phyloP scores from a whole-genome alignment of 2,329 filamentous ascomycete genomes.

The Incumbomyces delicatus region DNA sequence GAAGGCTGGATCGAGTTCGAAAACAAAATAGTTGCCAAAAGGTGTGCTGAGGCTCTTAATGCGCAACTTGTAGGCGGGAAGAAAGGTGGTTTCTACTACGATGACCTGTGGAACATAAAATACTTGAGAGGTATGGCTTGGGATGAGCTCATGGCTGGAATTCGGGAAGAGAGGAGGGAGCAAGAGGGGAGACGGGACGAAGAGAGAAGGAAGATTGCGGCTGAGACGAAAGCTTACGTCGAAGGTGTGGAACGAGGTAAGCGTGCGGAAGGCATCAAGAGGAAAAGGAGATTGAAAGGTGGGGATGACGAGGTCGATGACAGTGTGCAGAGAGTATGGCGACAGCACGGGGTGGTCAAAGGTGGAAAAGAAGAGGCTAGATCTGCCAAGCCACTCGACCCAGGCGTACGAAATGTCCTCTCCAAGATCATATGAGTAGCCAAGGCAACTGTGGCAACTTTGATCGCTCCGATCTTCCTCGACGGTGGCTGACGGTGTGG shows the following conservation, averaged over 20 bases:
- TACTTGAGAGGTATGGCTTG: conserved; percentile 35
- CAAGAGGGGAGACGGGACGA: conserved; percentile 32
- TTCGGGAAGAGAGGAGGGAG: conserved; percentile 33
- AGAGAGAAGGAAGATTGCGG: conserved; percentile 32
- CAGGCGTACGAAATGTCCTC: conserved; percentile 35
- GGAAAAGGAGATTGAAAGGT: conserved; percentile 34
- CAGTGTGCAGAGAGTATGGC: conserved; percentile 27
- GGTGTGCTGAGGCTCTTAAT: conserved; percentile 37
- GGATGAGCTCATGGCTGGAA: conserved; percentile 37
- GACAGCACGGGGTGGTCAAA: conserved; percentile 32
- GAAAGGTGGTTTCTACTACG: conserved; percentile 37
- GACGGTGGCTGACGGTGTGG: too few relatives aligned
- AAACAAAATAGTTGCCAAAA: conserved; percentile 36
- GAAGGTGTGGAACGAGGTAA: conserved; percentile 29
- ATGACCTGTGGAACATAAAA: conserved; percentile 39
- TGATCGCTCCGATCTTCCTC: not conserved
- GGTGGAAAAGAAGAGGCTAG: conserved; percentile 10
- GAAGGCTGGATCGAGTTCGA: conserved; percentile 40
- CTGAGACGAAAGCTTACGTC: conserved; percentile 36
- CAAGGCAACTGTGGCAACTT: not conserved
- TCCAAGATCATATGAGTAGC: conserved; percentile 35
- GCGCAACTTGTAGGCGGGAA: conserved; percentile 33
- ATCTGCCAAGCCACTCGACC: conserved; percentile 21
- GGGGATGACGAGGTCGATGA: conserved; percentile 14
- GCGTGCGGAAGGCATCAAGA: conserved; percentile 32